Evolutionary conservation across 768 basidiomycete genomes (phyloP).

Genomic region (Mycena belliarum): DNA sequence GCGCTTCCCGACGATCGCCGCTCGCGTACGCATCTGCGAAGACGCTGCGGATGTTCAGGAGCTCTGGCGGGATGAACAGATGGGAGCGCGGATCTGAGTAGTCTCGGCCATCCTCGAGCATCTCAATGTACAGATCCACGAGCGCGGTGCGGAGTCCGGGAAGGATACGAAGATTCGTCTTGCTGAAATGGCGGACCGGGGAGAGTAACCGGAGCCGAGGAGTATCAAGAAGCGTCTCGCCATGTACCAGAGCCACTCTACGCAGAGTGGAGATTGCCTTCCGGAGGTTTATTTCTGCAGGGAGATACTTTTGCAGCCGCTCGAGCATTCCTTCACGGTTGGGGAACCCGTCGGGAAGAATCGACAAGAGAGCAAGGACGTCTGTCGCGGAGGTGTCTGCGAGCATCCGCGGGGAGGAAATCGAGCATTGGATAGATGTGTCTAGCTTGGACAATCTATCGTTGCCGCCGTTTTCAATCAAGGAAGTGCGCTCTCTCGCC

Average conservation of each 20-base stretch:
- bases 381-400: constrained; percentile 17
- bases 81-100: constrained; percentile 17
- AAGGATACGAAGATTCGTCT: constrained; percentile 15
- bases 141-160: constrained; percentile 14
- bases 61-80: constrained; percentile 17
- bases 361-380: constrained; percentile 23
- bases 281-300: constrained; percentile 9
- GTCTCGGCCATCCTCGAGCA: constrained; percentile 14
- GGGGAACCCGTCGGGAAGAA: constrained; percentile 26
- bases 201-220: constrained; percentile 20
- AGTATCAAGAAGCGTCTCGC: constrained; percentile 17
- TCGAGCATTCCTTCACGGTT: constrained; percentile 19
- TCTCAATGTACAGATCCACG: constrained; percentile 17
- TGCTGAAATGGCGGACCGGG: constrained; percentile 21
- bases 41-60: constrained; percentile 19
- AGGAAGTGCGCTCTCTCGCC: constrained; percentile 19
- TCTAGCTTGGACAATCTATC: constrained; percentile 26
- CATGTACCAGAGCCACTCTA: constrained; percentile 13
- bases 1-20: constrained; percentile 14
- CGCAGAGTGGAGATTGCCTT: constrained; percentile 19
- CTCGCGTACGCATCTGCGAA: constrained; percentile 14
- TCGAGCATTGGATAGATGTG: constrained; percentile 23
- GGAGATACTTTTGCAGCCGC: constrained; percentile 14
- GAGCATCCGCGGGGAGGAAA: constrained; percentile 24
- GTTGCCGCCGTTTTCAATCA: constrained; percentile 22